Conservation (phyloP, 768 basidiomycete species). For the Auricularia cornea region DNA sequence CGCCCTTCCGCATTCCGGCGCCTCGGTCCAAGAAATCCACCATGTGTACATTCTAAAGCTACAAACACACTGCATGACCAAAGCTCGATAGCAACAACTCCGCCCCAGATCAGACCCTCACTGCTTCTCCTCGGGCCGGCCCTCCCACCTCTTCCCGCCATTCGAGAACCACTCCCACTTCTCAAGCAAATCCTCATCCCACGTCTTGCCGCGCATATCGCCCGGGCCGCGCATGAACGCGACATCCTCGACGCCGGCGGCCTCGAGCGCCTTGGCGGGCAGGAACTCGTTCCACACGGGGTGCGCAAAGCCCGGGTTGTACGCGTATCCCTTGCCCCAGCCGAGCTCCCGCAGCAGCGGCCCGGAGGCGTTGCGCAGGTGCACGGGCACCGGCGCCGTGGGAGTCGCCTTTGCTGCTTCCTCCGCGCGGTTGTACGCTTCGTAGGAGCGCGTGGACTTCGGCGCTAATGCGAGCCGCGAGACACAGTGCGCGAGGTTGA, state of each 20-base stretch:
- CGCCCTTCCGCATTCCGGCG: too few relatives aligned
- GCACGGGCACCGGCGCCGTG: conserved; percentile 56
- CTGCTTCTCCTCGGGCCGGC: conserved; percentile 12
- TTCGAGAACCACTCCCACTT: conserved; percentile 50
- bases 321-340: conserved; percentile 56
- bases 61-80: neutral
- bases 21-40: neutral
- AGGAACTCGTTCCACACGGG: conserved; percentile 60
- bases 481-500: conserved; percentile 69
- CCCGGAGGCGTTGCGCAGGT: conserved; percentile 74
- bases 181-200: conserved; percentile 51
- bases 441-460: conserved; percentile 73
- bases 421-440: conserved; percentile 65
- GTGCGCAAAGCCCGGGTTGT: conserved; percentile 57
- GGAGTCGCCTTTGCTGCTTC: conserved; percentile 45
- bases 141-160: conserved; percentile 40
- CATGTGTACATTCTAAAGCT: neutral
- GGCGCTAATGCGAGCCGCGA: conserved; percentile 75
- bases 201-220: conserved; percentile 39
- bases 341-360: conserved; percentile 58
- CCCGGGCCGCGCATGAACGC: conserved; percentile 37
- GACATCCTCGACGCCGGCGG: conserved; percentile 18
- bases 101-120: neutral
- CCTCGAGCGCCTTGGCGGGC: conserved; percentile 26
- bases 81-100: neutral